phyloP scores from a whole-genome alignment of 768 basidiomycete genomes.

The Mycena rebaudengoi region DNA sequence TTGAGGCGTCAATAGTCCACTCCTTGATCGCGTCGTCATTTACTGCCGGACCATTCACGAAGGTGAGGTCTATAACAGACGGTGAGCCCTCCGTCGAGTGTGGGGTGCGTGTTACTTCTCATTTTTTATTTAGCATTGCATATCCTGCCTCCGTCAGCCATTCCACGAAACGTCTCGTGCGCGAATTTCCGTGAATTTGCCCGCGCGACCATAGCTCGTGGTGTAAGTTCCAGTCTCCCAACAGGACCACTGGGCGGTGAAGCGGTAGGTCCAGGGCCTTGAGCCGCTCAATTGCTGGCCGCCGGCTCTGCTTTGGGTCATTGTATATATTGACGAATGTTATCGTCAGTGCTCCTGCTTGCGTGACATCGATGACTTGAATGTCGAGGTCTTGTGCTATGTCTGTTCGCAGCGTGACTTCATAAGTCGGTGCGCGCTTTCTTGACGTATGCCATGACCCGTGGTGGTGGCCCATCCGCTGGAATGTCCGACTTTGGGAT shows the following conservation, averaged over 20 bases:
- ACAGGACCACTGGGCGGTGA: not conserved
- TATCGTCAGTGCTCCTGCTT: conserved; percentile 19
- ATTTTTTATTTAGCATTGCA: not conserved
- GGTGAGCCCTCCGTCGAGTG: not conserved
- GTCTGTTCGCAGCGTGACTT: conserved; percentile 34
- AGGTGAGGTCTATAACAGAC: conserved; percentile 2
- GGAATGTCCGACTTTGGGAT: not conserved
- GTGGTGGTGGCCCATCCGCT: not conserved
- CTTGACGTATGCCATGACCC: conserved; percentile 30
- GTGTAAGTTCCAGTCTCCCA: conserved; percentile 4
- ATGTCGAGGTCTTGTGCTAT: conserved; percentile 32
- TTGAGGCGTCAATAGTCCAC: not conserved
- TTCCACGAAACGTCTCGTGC: not conserved
- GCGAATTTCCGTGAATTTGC: not conserved
- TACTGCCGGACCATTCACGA: not conserved
- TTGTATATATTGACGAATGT: conserved; percentile 38
- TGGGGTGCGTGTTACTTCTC: not conserved
- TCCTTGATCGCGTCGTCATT: not conserved
- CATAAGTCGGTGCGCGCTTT: conserved; percentile 24
- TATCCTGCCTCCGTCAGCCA: not conserved
- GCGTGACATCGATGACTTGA: conserved; percentile 32
- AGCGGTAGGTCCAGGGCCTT: not conserved
- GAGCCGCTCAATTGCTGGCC: not conserved
- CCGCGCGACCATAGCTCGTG: not conserved
- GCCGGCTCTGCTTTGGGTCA: conserved; percentile 13